Percentiles rank a stretch among this genome's conserved stretches.
Evolutionary conservation across 1,284 basidiomycete genomes (phyloP).

Genomic region (Malassezia cuniculi): DNA sequence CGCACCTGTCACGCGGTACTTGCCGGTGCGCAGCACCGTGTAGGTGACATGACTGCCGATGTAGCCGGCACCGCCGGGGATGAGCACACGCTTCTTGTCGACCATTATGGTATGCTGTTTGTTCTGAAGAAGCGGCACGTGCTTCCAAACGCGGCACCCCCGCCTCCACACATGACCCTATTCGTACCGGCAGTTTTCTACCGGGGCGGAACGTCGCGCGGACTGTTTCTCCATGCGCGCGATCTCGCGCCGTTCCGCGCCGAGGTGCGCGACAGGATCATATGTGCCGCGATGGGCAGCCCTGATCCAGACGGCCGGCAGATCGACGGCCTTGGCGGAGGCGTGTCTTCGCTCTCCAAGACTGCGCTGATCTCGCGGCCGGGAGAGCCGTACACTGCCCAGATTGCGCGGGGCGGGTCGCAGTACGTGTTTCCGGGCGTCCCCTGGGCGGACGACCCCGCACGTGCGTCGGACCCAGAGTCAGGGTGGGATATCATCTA

Average conservation of each 20-base stretch:
- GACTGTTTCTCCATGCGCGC: constrained; percentile 57
- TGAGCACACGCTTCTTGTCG: constrained; percentile 36
- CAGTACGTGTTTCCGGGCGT: constrained; percentile 18
- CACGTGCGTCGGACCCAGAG: constrained; percentile 5
- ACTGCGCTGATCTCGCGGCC: constrained; percentile 54
- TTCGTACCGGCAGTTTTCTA: constrained; percentile 21
- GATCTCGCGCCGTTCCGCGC: constrained; percentile 21
- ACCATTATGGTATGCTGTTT: background rate
- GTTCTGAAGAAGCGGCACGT: too few species aligned
- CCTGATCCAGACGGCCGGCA: constrained; percentile 66
- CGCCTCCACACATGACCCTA: constrained; percentile 2
- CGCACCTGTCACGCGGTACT: constrained; percentile 59
- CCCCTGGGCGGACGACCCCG: constrained; percentile 21
- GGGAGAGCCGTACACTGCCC: background rate
- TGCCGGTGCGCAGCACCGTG: constrained; percentile 66
- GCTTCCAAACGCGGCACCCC: too few species aligned
- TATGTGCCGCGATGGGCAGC: constrained; percentile 59
- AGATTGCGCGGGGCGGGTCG: background rate
- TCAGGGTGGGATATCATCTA: constrained; percentile 36
- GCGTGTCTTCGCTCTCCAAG: constrained; percentile 64
- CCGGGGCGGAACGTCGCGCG: constrained; percentile 66
- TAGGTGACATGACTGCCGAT: constrained; percentile 82
- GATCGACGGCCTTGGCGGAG: constrained; percentile 62
- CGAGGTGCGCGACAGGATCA: constrained; percentile 50
- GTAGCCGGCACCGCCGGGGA: constrained; percentile 44